phyloP scores from a whole-genome alignment of 2,329 filamentous ascomycete species.

The Penicillium psychrosexuale region DNA sequence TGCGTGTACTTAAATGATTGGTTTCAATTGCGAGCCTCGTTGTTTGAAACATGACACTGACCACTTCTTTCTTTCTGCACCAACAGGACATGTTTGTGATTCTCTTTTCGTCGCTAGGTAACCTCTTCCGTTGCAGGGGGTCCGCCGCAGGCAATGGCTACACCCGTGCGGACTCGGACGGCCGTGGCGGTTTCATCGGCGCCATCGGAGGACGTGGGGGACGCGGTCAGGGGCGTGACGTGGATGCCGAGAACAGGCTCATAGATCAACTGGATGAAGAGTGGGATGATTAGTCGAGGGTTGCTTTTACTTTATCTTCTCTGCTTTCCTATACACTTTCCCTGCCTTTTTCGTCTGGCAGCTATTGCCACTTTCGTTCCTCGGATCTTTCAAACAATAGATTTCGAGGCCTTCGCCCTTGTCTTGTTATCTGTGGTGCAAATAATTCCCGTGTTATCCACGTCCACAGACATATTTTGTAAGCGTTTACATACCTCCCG shows the following conservation, averaged over 20 bases:
- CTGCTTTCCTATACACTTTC: background rate
- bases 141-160: constrained; percentile 34
- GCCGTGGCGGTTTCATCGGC: constrained; percentile 32
- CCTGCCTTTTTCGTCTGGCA: background rate
- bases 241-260: constrained; percentile 85
- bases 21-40: constrained; percentile 1
- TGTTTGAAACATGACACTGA: constrained; percentile 13
- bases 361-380: background rate
- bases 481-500: too few species aligned
- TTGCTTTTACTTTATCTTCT: background rate
- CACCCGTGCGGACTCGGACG: constrained; percentile 28
- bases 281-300: constrained; percentile 68
- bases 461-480: too few species aligned
- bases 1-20: background rate
- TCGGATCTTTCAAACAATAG: background rate
- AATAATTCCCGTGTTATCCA: background rate
- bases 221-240: constrained; percentile 29
- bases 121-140: constrained; percentile 37
- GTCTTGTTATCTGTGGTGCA: background rate
- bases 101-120: constrained; percentile 44
- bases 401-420: too few species aligned
- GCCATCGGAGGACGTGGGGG: constrained; percentile 35
- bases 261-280: constrained; percentile 97
- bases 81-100: constrained; percentile 49
- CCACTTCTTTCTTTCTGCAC: constrained; percentile 6